A percentile compares a stretch with the other conserved stretches of the same genome.
Conservation (phyloP, 495 filamentous ascomycete species). For the Annulohypoxylon moriforme region DNA sequence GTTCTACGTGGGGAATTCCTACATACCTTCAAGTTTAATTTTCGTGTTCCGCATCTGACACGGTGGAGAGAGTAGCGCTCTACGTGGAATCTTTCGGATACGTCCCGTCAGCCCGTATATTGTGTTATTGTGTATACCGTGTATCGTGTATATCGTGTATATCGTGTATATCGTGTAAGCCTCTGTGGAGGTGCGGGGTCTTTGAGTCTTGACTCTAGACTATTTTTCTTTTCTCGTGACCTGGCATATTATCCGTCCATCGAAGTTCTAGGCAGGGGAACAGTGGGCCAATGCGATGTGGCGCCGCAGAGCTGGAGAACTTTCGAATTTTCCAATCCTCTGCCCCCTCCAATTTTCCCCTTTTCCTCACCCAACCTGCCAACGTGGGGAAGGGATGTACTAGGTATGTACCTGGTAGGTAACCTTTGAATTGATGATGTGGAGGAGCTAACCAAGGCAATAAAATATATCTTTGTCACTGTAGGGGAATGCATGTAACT, state of each 20-base stretch:
- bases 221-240: conserved; percentile 17
- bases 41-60: too few species aligned
- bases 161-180: conserved; percentile 22
- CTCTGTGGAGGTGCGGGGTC: conserved; percentile 31
- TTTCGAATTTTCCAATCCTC: too few species aligned
- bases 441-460: too few species aligned
- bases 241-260: conserved; percentile 16
- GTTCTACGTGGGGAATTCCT: conserved; percentile 21
- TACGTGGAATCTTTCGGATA: conserved; percentile 28
- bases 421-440: too few species aligned
- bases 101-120: conserved; percentile 23
- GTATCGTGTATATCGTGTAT: conserved; percentile 21
- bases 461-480: too few species aligned
- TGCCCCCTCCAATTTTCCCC: too few species aligned
- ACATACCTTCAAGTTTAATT: too few species aligned
- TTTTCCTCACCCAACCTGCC: background rate
- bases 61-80: too few species aligned
- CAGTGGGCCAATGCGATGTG: conserved; percentile 8
- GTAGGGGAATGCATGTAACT: too few species aligned
- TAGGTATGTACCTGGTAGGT: background rate
- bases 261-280: conserved; percentile 15
- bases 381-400: conserved; percentile 11
- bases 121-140: conserved; percentile 25
- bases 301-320: conserved; percentile 9
- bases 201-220: conserved; percentile 9